Percentiles rank a stretch among this genome's conserved stretches.
Evolutionary conservation across 495 filamentous ascomycete genomes (phyloP).

Genomic region (Hyphodiscus hymeniophilus): DNA sequence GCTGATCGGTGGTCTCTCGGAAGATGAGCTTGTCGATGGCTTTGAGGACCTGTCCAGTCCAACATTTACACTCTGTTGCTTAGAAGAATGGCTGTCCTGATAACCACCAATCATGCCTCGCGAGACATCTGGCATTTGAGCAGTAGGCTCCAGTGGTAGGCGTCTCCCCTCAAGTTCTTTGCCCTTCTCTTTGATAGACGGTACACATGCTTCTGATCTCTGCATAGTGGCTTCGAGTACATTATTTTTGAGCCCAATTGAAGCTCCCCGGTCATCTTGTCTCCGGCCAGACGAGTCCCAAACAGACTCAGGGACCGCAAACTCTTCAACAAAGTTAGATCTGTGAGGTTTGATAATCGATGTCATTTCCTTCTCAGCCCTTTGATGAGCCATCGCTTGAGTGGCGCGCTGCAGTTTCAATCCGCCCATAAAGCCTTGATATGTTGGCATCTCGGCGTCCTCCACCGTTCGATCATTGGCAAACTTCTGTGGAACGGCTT

Average conservation of each 20-base stretch:
- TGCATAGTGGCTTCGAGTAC: no score
- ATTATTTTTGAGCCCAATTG: no score
- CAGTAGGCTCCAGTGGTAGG: no score
- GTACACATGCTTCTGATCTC: no score
- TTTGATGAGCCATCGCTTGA: conserved; percentile 16
- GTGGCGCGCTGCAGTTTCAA: conserved; percentile 23
- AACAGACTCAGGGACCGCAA: neutral
- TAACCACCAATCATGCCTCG: no score
- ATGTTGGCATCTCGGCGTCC: neutral
- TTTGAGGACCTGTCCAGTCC: neutral
- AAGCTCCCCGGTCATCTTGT: no score
- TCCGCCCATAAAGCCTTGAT: conserved; percentile 23
- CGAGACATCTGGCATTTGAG: no score
- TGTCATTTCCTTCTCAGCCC: neutral
- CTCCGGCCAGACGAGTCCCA: neutral
- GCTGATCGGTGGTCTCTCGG: neutral
- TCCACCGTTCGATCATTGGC: conserved; percentile 1
- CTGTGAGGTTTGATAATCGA: neutral
- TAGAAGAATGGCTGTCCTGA: no score
- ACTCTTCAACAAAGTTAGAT: neutral
- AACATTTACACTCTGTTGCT: neutral
- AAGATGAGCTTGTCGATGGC: neutral
- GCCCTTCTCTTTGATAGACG: no score
- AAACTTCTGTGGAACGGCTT: conserved; percentile 10
- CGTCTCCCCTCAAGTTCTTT: no score